phyloP scores from a whole-genome alignment of 345 rosid species.

The Arabis alpina region DNA sequence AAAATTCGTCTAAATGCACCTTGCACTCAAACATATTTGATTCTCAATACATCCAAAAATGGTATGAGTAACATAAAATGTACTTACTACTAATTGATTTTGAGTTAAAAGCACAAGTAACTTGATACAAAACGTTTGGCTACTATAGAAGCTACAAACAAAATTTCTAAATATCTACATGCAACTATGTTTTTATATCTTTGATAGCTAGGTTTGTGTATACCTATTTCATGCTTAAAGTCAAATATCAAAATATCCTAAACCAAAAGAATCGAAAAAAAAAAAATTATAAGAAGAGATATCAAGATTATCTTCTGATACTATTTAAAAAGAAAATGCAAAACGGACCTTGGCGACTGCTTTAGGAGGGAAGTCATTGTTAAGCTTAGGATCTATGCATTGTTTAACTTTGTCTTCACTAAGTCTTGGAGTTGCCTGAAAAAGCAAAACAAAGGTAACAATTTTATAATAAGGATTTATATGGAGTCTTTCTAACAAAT shows the following conservation, averaged over 20 bases:
- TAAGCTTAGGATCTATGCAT: constrained; percentile 94
- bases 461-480: neutral
- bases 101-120: neutral
- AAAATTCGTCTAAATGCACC: neutral
- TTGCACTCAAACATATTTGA: constrained; percentile 4
- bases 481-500: neutral
- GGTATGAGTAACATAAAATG: neutral
- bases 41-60: neutral
- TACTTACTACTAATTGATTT: neutral
- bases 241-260: neutral
- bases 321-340: neutral
- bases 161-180: neutral
- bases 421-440: constrained; percentile 97
- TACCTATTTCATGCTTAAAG: neutral
- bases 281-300: too few relatives aligned
- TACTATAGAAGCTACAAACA: neutral
- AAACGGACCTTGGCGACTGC: constrained; percentile 89
- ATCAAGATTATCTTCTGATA: neutral
- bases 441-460: neutral
- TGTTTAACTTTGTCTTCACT: constrained; percentile 99
- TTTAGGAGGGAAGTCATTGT: constrained; percentile 91
- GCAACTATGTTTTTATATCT: neutral
- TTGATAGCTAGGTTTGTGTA: neutral
- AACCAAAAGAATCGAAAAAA: neutral
- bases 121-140: neutral